Conservation (phyloP, 495 filamentous ascomycete species). For the Aspergillus mulundensis region DNA sequence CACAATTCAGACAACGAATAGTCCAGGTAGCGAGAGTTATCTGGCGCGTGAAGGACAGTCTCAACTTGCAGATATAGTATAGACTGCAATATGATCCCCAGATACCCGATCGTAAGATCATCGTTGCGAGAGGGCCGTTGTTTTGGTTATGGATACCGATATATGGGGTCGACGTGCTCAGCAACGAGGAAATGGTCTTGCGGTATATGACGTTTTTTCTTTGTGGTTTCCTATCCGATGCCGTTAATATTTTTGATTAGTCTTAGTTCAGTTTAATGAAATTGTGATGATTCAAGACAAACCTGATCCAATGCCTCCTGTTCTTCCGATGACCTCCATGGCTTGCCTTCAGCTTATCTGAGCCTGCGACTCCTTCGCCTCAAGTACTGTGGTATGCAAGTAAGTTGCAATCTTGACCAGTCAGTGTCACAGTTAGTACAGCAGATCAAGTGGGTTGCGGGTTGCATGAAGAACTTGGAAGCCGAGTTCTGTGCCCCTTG, state of each 20-base stretch:
- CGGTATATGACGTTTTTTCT: neutral
- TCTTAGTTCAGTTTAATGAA: constrained; percentile 5
- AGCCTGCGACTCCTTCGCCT: too few relatives aligned
- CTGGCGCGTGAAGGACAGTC: neutral
- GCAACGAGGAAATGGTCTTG: constrained; percentile 4
- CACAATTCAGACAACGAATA: neutral
- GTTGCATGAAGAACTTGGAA: too few relatives aligned
- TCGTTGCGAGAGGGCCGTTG: neutral
- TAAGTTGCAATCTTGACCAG: too few relatives aligned
- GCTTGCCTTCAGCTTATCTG: too few relatives aligned
- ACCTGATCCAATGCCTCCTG: neutral
- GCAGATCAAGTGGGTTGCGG: too few relatives aligned
- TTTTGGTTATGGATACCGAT: neutral
- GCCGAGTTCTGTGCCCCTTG: too few relatives aligned
- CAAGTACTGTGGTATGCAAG: too few relatives aligned
- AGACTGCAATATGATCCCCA: constrained; percentile 20
- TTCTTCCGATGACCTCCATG: neutral
- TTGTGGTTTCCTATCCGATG: constrained; percentile 3
- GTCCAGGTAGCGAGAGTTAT: neutral
- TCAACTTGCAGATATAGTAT: neutral
- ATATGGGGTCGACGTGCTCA: neutral
- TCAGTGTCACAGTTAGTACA: too few relatives aligned
- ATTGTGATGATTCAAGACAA: neutral
- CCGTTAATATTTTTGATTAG: neutral
- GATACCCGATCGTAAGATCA: constrained; percentile 35